Conservation (phyloP, 169 alveolate genomes). For the Neospora caninum region DNA sequence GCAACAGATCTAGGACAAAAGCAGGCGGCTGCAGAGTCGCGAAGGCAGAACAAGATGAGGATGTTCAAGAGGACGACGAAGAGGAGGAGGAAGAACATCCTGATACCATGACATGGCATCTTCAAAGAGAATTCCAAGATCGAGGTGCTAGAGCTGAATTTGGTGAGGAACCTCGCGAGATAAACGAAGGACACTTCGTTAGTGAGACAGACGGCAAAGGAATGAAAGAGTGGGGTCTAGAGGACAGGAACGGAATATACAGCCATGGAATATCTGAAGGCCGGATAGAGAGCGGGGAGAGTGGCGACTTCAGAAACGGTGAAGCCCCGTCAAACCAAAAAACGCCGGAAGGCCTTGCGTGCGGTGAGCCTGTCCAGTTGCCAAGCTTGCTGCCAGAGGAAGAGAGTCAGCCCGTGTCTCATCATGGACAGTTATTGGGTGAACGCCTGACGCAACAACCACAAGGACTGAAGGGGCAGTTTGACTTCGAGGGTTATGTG, state of each 20-base stretch:
- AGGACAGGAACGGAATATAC: background rate
- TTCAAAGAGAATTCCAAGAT: background rate
- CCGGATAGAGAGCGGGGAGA: background rate
- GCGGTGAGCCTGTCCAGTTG: background rate
- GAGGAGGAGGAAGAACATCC: background rate
- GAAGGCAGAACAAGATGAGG: background rate
- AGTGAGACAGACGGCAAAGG: background rate
- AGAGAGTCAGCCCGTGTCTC: background rate
- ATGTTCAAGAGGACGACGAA: background rate
- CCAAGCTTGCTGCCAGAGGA: background rate
- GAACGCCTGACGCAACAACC: background rate
- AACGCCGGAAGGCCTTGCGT: background rate
- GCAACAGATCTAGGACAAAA: background rate
- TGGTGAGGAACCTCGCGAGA: background rate
- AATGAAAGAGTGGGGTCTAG: background rate
- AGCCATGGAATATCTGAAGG: background rate
- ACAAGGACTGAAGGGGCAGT: background rate
- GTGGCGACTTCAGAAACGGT: background rate
- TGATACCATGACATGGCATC: background rate
- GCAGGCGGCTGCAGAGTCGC: background rate
- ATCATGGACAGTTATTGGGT: background rate
- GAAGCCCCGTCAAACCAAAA: background rate
- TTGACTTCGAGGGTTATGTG: background rate
- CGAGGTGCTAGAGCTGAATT: background rate
- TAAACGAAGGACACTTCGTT: background rate